Percentiles rank a stretch among this genome's conserved stretches.
Evolutionary conservation across 352 stramenopile genomes (phyloP).

Genomic region (Globisporangium nunn): DNA sequence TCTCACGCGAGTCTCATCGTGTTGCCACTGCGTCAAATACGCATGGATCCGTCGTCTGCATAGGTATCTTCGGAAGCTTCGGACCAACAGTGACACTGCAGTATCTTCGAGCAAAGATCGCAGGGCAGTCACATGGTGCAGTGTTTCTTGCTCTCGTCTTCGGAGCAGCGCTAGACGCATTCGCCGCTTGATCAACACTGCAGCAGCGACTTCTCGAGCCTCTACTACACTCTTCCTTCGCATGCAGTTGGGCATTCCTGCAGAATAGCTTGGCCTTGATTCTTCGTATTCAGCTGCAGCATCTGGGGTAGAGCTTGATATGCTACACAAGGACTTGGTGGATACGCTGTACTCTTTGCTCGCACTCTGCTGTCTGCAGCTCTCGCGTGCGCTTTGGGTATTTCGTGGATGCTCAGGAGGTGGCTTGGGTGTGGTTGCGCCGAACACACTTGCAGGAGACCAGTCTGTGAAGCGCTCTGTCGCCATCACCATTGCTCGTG

Average conservation of each 20-base stretch:
- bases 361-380: neutral
- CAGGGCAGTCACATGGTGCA: conserved; percentile 9
- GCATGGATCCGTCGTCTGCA: conserved; percentile 10
- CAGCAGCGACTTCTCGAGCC: conserved; percentile 5
- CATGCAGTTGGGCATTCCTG: no score
- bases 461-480: conserved; percentile 23
- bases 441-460: conserved; percentile 42
- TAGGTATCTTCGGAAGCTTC: conserved; percentile 5
- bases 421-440: neutral
- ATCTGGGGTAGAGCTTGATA: neutral
- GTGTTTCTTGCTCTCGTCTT: conserved; percentile 9
- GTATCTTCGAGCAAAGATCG: conserved; percentile 4
- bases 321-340: neutral
- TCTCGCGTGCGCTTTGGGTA: neutral
- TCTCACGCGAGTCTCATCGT: conserved; percentile 11
- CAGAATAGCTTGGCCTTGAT: no score
- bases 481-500: no score
- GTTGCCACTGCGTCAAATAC: conserved; percentile 12
- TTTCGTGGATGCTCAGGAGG: neutral
- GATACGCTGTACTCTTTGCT: neutral
- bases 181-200: conserved; percentile 14
- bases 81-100: neutral
- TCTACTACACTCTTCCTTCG: neutral
- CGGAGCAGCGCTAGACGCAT: conserved; percentile 22
- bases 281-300: neutral